A percentile compares a stretch with the other conserved stretches of the same genome.
These are phyloP conservation scores for Zanthoxylum bungeanum DNA, from an alignment of 345 rosid genomes.

Conservation along the genomic window DNA sequence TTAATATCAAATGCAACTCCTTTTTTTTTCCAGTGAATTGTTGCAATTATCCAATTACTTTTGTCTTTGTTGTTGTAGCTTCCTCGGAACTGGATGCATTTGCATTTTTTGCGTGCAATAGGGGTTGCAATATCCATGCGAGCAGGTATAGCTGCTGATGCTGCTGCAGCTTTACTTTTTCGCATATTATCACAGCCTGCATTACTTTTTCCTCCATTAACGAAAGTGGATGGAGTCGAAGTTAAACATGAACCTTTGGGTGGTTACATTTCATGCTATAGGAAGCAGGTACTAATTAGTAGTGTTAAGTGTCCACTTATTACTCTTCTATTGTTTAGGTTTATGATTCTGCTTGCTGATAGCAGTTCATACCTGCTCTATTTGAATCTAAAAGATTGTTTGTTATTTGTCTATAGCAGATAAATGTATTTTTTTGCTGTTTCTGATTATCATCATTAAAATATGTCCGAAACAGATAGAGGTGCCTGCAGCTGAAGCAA, in stretches of 20 bases:
- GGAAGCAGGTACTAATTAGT: slow-evolving; percentile 63
- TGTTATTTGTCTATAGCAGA: too few species aligned
- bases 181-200: slow-evolving; percentile 95
- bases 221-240: slow-evolving; percentile 89
- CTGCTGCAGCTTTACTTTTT: slow-evolving; percentile 96
- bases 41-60: slow-evolving; percentile 1
- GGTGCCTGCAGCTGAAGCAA: slow-evolving; percentile 95
- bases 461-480: slow-evolving; percentile 60
- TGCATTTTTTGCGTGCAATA: slow-evolving; percentile 97
- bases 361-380: neutral
- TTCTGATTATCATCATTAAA: slow-evolving; percentile 22
- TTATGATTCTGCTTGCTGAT: slow-evolving; percentile 4
- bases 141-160: slow-evolving; percentile 97
- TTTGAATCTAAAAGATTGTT: neutral
- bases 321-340: neutral
- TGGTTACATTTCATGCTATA: slow-evolving; percentile 73
- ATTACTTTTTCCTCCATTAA: slow-evolving; percentile 88
- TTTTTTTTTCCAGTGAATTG: neutral
- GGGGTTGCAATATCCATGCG: slow-evolving; percentile 99
- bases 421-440: neutral
- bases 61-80: slow-evolving; percentile 54
- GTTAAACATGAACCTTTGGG: slow-evolving; percentile 68
- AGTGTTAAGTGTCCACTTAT: slow-evolving; percentile 6
- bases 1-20: neutral
- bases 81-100: slow-evolving; percentile 98